A percentile compares a stretch with the other conserved stretches of the same genome.
phyloP scores from a whole-genome alignment of 2,329 filamentous ascomycete species.

The Fusarium staphyleae region DNA sequence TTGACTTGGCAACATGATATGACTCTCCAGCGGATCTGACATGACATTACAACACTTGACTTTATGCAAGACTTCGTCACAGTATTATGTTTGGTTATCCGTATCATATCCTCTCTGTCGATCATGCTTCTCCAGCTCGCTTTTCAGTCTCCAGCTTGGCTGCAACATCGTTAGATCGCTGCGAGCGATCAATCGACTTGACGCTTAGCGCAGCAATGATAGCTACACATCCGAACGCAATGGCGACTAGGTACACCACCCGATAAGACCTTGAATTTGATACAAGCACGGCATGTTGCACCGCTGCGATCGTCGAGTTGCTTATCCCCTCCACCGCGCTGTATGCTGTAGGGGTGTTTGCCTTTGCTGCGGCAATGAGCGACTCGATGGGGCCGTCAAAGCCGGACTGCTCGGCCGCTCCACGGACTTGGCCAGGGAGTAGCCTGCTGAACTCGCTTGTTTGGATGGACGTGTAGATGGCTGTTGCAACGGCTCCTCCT shows the following conservation, averaged over 20 bases:
- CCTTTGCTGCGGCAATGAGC: constrained; percentile 36
- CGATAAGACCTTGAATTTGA: constrained; percentile 38
- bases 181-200: constrained; percentile 22
- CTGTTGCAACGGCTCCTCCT: constrained; percentile 46
- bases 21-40: too few species aligned
- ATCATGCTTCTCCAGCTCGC: neutral
- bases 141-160: constrained; percentile 22
- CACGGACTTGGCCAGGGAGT: constrained; percentile 22
- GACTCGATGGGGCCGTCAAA: constrained; percentile 26
- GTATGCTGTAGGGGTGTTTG: constrained; percentile 44
- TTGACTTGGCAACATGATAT: too few species aligned
- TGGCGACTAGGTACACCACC: constrained; percentile 47
- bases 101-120: neutral
- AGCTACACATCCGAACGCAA: constrained; percentile 46
- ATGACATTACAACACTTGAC: too few species aligned
- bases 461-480: constrained; percentile 47
- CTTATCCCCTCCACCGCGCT: constrained; percentile 37
- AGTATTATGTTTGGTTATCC: too few species aligned
- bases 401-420: constrained; percentile 23
- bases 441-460: constrained; percentile 40
- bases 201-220: constrained; percentile 43
- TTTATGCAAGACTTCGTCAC: too few species aligned
- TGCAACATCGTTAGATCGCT: constrained; percentile 17
- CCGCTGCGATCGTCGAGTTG: constrained; percentile 39
- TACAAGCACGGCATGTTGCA: constrained; percentile 42